Evolutionary conservation across 495 filamentous ascomycete genomes (phyloP).

Genomic region (Daldinia loculata): DNA sequence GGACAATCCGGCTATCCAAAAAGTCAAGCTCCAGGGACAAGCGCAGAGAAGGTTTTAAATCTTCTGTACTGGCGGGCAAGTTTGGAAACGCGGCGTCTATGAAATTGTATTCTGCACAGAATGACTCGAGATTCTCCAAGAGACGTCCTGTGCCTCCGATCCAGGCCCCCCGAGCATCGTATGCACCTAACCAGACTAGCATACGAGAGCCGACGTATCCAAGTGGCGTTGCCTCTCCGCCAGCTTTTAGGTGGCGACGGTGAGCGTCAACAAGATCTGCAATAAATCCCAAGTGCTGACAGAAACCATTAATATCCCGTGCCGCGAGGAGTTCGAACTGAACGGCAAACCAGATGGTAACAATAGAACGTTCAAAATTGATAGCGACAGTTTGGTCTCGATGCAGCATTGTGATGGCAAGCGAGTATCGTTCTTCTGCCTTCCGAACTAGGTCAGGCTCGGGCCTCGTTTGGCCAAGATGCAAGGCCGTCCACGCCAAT

Average conservation of each 20-base stretch:
- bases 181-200: slow-evolving; percentile 33
- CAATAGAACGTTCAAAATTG: slow-evolving; percentile 30
- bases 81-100: slow-evolving; percentile 30
- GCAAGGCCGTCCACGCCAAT: slow-evolving; percentile 31
- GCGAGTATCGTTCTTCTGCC: slow-evolving; percentile 25
- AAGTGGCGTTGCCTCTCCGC: slow-evolving; percentile 27
- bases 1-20: slow-evolving; percentile 29
- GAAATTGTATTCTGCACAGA: slow-evolving; percentile 29
- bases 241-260: slow-evolving; percentile 19
- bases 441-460: slow-evolving; percentile 28
- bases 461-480: slow-evolving; percentile 22
- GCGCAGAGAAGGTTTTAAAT: slow-evolving; percentile 26
- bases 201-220: slow-evolving; percentile 28
- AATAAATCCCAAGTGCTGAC: slow-evolving; percentile 27
- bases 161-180: slow-evolving; percentile 22
- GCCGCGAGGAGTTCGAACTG: slow-evolving; percentile 30
- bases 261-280: slow-evolving; percentile 31
- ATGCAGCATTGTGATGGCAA: slow-evolving; percentile 15
- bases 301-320: slow-evolving; percentile 18
- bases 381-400: slow-evolving; percentile 25
- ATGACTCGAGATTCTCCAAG: slow-evolving; percentile 24
- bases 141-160: slow-evolving; percentile 29
- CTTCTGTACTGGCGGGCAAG: slow-evolving; percentile 15
- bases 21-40: slow-evolving; percentile 28
- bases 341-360: slow-evolving; percentile 32